phyloP scores from a whole-genome alignment of 345 rosid species.

The Boechera divaricarpa region DNA sequence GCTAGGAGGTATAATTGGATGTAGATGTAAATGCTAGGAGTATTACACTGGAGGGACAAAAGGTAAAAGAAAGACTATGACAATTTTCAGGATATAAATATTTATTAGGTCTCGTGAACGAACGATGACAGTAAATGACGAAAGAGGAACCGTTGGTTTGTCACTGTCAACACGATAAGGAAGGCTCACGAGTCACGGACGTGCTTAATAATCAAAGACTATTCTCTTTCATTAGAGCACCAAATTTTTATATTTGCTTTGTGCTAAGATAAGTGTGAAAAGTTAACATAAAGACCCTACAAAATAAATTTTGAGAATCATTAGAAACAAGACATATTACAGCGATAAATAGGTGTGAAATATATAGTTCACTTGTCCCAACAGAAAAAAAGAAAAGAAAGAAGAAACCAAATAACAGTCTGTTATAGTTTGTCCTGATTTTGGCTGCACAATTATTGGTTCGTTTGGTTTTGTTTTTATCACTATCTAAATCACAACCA shows the following conservation, averaged over 20 bases:
- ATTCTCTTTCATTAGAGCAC: background rate
- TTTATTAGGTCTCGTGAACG: constrained; percentile 29
- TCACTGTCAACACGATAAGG: constrained; percentile 22
- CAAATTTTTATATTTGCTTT: background rate
- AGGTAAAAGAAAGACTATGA: constrained; percentile 15
- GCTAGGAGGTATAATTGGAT: background rate
- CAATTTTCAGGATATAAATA: background rate
- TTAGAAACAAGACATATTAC: background rate
- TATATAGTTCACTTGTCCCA: constrained; percentile 7
- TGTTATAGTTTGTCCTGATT: constrained; percentile 31
- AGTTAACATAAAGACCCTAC: background rate
- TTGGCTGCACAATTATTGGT: constrained; percentile 24
- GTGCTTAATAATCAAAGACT: background rate
- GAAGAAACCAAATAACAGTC: constrained; percentile 30
- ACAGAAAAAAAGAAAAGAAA: background rate
- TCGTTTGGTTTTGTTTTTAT: constrained; percentile 25
- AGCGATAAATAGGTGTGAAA: background rate
- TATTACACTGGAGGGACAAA: background rate
- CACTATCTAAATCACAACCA: constrained; percentile 33
- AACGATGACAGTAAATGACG: constrained; percentile 23
- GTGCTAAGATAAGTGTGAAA: background rate
- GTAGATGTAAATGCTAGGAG: background rate
- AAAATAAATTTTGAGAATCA: background rate
- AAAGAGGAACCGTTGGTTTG: constrained; percentile 23
- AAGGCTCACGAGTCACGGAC: constrained; percentile 33